A percentile compares a stretch with the other conserved stretches of the same genome.
These are phyloP conservation scores for Nitzschia sp. DNA, from an alignment of 108 stramenopile species.

Conservation along the genomic window DNA sequence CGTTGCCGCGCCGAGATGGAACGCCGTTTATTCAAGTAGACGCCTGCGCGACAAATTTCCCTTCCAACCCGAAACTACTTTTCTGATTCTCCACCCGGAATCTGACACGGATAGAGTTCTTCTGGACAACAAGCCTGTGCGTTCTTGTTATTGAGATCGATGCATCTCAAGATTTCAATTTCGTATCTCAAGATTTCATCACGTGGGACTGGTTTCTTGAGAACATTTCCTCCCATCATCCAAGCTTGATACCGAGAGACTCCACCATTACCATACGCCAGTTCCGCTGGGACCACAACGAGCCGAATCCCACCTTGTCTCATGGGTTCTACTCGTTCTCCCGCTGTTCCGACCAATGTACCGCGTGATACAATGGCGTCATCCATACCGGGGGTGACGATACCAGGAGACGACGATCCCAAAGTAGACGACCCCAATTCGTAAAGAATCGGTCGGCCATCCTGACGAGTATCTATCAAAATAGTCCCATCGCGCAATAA, in stretches of 20 bases:
- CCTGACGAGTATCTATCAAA: conserved; percentile 17
- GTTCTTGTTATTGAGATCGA: background rate
- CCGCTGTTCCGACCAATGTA: conserved; percentile 25
- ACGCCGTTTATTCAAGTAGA: too few relatives aligned
- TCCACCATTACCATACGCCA: conserved; percentile 21
- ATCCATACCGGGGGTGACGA: conserved; percentile 10
- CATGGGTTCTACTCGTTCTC: conserved; percentile 17
- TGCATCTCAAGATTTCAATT: conserved; percentile 30
- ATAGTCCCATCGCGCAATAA: conserved; percentile 19
- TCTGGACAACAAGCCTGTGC: conserved; percentile 19
- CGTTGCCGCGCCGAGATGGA: too few relatives aligned
- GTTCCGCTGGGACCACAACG: conserved; percentile 18
- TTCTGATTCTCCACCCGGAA: too few relatives aligned
- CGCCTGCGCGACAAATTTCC: too few relatives aligned
- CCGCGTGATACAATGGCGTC: conserved; percentile 15
- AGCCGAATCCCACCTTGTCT: conserved; percentile 14
- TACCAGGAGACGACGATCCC: background rate
- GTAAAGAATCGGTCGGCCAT: conserved; percentile 5
- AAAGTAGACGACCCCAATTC: conserved; percentile 7
- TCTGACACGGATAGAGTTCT: conserved; percentile 11
- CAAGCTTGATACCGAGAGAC: conserved; percentile 24
- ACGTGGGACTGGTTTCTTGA: conserved; percentile 11
- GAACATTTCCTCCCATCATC: background rate
- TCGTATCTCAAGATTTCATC: conserved; percentile 29
- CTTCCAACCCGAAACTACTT: too few relatives aligned